phyloP scores from a whole-genome alignment of 345 rosid species.

The Linum trigynum region DNA sequence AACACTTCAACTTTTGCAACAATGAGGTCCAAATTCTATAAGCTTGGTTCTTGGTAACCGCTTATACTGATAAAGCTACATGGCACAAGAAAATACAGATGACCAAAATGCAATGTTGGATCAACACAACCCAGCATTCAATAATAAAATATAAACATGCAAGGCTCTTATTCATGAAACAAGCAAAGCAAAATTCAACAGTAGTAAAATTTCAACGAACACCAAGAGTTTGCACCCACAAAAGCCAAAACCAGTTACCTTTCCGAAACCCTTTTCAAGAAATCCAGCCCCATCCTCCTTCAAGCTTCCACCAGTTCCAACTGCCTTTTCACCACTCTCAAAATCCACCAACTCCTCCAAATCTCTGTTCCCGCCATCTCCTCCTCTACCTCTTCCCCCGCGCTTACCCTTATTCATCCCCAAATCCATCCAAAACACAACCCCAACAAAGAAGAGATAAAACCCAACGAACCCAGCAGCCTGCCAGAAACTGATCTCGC shows the following conservation, averaged over 20 bases:
- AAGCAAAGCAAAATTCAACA: neutral
- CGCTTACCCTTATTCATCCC: slow-evolving; percentile 29
- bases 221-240: neutral
- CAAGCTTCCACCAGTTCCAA: slow-evolving; percentile 20
- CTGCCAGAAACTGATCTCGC: slow-evolving; percentile 92
- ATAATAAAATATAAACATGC: too few relatives aligned
- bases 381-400: slow-evolving; percentile 19
- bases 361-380: slow-evolving; percentile 6
- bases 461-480: slow-evolving; percentile 79
- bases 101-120: too few relatives aligned
- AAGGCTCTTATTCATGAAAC: too few relatives aligned
- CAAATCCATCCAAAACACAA: slow-evolving; percentile 94
- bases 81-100: too few relatives aligned
- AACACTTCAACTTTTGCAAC: too few relatives aligned
- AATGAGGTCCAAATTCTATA: too few relatives aligned
- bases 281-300: neutral
- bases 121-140: too few relatives aligned
- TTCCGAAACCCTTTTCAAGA: neutral
- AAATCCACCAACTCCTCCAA: slow-evolving; percentile 12
- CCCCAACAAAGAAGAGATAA: slow-evolving; percentile 71
- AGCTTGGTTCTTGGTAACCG: too few relatives aligned
- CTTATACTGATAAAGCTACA: too few relatives aligned
- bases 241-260: slow-evolving; percentile 24
- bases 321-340: slow-evolving; percentile 18
- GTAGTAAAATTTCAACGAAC: neutral